Percentiles rank a stretch among this genome's conserved stretches.
These are phyloP conservation scores for Rhodotorula paludigena DNA, from an alignment of 768 basidiomycete species.

Conservation along the genomic window DNA sequence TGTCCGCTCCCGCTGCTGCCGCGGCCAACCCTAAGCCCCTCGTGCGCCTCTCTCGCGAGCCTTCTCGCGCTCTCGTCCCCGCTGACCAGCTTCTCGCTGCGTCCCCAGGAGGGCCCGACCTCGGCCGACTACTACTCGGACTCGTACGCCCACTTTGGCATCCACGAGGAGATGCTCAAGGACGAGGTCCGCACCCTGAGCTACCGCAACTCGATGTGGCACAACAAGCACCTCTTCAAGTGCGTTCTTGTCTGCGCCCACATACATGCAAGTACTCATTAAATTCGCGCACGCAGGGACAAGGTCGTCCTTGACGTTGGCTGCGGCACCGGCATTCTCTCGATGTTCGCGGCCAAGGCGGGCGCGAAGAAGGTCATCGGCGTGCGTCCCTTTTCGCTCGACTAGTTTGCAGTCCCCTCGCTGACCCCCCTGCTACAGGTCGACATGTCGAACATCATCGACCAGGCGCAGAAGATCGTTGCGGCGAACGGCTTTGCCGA, in stretches of 20 bases:
- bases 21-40: neutral
- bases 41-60: neutral
- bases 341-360: slow-evolving; percentile 45
- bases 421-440: slow-evolving; percentile 45
- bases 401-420: neutral
- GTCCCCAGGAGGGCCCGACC: slow-evolving; percentile 19
- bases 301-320: slow-evolving; percentile 97
- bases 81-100: neutral
- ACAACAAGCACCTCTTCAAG: slow-evolving; percentile 92
- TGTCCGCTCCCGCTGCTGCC: neutral
- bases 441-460: slow-evolving; percentile 99
- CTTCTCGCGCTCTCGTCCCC: neutral
- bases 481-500: slow-evolving; percentile 94
- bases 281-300: slow-evolving; percentile 28
- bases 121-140: slow-evolving; percentile 41
- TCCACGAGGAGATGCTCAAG: slow-evolving; percentile 88
- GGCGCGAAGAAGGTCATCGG: slow-evolving; percentile 45
- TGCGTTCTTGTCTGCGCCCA: slow-evolving; percentile 46
- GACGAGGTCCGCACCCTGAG: slow-evolving; percentile 90
- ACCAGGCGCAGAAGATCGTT: slow-evolving; percentile 95
- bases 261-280: no score
- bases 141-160: slow-evolving; percentile 40
- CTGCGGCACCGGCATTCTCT: slow-evolving; percentile 91
- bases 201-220: slow-evolving; percentile 88
- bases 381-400: neutral